A percentile compares a stretch with the other conserved stretches of the same genome.
Evolutionary conservation across 805 yeast genomes (phyloP).

Genomic region (Kuraishia capsulata): DNA sequence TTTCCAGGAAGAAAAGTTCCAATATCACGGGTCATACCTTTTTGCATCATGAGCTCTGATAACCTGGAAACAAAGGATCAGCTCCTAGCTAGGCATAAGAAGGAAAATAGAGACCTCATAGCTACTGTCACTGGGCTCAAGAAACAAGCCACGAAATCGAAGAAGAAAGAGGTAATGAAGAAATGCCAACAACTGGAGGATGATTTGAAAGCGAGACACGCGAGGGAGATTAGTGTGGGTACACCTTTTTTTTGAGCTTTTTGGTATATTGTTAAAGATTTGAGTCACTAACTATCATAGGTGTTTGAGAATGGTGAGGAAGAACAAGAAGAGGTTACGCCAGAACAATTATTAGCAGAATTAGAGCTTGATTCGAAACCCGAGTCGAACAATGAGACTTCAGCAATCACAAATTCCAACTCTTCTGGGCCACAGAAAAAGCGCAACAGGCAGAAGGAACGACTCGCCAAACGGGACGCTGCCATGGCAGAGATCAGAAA

Average conservation of each 20-base stretch:
- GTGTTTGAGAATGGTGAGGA: no score
- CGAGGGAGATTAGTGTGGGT: constrained; percentile 32
- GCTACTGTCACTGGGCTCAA: constrained; percentile 67
- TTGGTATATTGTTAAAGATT: background rate
- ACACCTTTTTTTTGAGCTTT: constrained; percentile 5
- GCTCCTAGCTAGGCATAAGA: constrained; percentile 51
- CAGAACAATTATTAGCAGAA: constrained; percentile 59
- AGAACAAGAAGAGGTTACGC: constrained; percentile 44
- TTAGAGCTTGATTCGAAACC: constrained; percentile 26
- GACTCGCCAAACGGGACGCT: constrained; percentile 68
- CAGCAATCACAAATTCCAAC: constrained; percentile 13
- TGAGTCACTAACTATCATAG: no score
- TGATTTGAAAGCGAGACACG: constrained; percentile 45
- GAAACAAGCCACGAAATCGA: constrained; percentile 77
- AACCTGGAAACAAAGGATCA: constrained; percentile 30
- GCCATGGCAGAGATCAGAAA: constrained; percentile 51
- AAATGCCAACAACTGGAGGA: constrained; percentile 54
- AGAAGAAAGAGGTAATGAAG: constrained; percentile 53
- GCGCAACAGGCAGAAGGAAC: constrained; percentile 80
- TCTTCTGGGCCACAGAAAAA: constrained; percentile 27
- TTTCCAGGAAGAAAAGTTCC: no score
- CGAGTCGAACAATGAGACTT: background rate
- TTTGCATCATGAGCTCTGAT: no score
- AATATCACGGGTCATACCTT: no score
- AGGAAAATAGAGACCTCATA: constrained; percentile 57